Evolutionary conservation across 2,329 filamentous ascomycete species (phyloP).

Genomic region (Botrytis fabae): DNA sequence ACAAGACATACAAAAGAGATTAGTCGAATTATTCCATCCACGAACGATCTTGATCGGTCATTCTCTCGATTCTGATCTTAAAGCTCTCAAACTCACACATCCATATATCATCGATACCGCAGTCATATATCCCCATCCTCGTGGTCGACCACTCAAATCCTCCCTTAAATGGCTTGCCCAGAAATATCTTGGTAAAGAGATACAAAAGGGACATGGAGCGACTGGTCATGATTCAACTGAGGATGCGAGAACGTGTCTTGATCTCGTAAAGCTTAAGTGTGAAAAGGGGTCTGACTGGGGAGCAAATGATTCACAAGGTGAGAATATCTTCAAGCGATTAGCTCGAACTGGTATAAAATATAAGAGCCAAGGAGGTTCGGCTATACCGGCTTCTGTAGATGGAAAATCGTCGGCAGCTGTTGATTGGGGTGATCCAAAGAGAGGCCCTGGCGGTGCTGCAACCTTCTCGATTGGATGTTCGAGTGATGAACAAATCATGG

Average conservation of each 20-base stretch:
- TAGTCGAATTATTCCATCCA: constrained; percentile 71
- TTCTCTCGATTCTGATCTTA: constrained; percentile 80
- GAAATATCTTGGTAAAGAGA: constrained; percentile 82
- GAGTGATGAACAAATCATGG: constrained; percentile 59
- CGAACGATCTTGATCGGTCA: constrained; percentile 76
- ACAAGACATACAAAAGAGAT: constrained; percentile 74
- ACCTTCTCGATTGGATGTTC: constrained; percentile 58
- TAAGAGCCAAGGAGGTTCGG: constrained; percentile 60
- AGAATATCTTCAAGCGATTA: constrained; percentile 87
- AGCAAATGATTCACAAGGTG: constrained; percentile 71
- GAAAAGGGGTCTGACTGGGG: constrained; percentile 90
- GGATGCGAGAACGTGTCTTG: constrained; percentile 86
- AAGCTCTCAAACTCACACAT: constrained; percentile 81
- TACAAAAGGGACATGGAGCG: constrained; percentile 73
- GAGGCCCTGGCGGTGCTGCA: constrained; percentile 57
- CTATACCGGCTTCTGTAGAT: constrained; percentile 53
- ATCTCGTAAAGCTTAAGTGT: constrained; percentile 93
- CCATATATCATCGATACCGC: constrained; percentile 93
- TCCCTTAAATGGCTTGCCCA: constrained; percentile 86
- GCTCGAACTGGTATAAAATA: constrained; percentile 62
- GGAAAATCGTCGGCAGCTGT: constrained; percentile 71
- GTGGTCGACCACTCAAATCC: constrained; percentile 85
- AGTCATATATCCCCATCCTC: constrained; percentile 84
- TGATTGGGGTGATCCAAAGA: constrained; percentile 82
- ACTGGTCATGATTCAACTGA: constrained; percentile 80